Conservation (phyloP, 2,329 filamentous ascomycete species). For the Colletotrichum sp. region DNA sequence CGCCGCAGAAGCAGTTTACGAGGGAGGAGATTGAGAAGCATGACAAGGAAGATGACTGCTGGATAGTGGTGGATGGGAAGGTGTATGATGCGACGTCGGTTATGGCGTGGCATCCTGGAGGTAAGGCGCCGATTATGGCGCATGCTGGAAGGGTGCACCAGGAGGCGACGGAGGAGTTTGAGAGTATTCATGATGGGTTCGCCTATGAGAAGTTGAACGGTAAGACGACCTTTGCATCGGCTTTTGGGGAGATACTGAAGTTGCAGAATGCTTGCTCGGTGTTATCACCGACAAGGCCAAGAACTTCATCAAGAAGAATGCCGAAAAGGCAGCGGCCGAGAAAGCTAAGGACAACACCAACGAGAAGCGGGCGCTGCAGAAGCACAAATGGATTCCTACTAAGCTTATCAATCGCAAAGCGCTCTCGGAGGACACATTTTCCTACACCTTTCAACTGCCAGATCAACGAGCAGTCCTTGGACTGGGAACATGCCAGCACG, state of each 20-base stretch:
- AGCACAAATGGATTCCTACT: conserved; percentile 51
- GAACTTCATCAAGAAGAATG: conserved; percentile 49
- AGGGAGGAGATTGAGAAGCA: conserved; percentile 59
- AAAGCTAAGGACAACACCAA: conserved; percentile 31
- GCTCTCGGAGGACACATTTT: conserved; percentile 47
- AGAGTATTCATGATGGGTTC: conserved; percentile 55
- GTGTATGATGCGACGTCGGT: conserved; percentile 56
- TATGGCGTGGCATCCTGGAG: conserved; percentile 54
- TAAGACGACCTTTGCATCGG: conserved; percentile 11
- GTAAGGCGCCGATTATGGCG: conserved; percentile 49
- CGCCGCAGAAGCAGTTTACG: conserved; percentile 56
- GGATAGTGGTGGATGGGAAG: conserved; percentile 57
- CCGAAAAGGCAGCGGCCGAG: conserved; percentile 43
- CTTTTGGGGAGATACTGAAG: neutral
- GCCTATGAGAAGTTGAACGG: conserved; percentile 53
- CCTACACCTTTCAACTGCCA: conserved; percentile 52
- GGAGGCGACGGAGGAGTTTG: conserved; percentile 54
- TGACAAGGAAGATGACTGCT: conserved; percentile 50
- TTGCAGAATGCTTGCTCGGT: conserved; percentile 53
- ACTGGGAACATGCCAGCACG: conserved; percentile 55
- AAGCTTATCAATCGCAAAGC: conserved; percentile 40
- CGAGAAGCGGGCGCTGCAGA: conserved; percentile 40
- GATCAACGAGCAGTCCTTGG: conserved; percentile 45
- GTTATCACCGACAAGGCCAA: conserved; percentile 52
- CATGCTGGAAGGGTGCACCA: conserved; percentile 55